Evolutionary conservation across 352 stramenopile species (phyloP).

Genomic region (Phytophthora syringae): DNA sequence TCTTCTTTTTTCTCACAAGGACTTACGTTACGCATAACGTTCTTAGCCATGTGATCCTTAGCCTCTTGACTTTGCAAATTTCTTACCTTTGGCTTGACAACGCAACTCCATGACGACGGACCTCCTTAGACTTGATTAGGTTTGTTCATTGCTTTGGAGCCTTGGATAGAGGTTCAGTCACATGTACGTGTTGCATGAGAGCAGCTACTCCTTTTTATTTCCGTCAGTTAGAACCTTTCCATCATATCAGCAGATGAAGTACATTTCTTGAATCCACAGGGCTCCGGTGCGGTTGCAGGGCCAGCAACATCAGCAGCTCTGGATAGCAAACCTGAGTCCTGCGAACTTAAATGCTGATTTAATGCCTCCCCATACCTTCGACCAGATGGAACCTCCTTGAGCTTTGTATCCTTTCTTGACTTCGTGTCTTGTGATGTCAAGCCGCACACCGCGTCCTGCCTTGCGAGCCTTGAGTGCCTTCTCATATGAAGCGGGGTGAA

Average conservation of each 20-base stretch:
- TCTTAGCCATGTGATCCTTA: slow-evolving; percentile 15
- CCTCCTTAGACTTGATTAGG: slow-evolving; percentile 3
- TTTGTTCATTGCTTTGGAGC: slow-evolving; percentile 11
- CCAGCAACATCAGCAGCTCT: slow-evolving; percentile 9
- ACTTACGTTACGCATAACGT: slow-evolving; percentile 4
- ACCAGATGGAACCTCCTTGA: slow-evolving; percentile 15
- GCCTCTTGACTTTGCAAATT: slow-evolving; percentile 2
- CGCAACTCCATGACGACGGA: slow-evolving; percentile 13
- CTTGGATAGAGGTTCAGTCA: slow-evolving; percentile 7
- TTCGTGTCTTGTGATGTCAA: slow-evolving; percentile 7
- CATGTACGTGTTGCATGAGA: no score
- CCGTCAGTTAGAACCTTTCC: no score
- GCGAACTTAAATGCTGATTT: slow-evolving; percentile 7
- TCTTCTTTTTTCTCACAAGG: neutral
- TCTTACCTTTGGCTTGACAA: slow-evolving; percentile 16
- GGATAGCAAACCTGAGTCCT: slow-evolving; percentile 8
- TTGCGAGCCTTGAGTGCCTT: slow-evolving; percentile 13
- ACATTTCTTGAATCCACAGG: slow-evolving; percentile 15
- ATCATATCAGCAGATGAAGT: no score
- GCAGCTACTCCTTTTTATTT: no score
- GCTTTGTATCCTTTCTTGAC: slow-evolving; percentile 6
- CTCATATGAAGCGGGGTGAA: slow-evolving; percentile 24
- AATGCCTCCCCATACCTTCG: slow-evolving; percentile 22
- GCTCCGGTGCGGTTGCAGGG: slow-evolving; percentile 4
- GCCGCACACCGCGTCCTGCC: neutral